These are phyloP conservation scores for Mycosphaerella sp. DNA, from an alignment of 2,329 filamentous ascomycete species.

Conservation along the genomic window DNA sequence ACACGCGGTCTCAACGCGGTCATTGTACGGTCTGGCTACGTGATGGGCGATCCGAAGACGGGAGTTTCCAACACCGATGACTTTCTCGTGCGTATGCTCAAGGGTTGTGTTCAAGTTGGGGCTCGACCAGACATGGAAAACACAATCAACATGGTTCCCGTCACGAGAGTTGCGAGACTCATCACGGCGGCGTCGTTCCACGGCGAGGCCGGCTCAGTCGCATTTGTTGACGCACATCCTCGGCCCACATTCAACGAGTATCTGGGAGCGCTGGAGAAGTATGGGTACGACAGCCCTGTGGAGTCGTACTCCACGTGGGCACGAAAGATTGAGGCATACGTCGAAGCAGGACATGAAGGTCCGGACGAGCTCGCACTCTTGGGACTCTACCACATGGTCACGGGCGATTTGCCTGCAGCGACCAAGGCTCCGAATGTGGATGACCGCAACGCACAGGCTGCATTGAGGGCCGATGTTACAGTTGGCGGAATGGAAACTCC, in stretches of 20 bases:
- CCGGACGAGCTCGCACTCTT: conserved; percentile 66
- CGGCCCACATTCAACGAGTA: conserved; percentile 72
- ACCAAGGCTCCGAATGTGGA: conserved; percentile 69
- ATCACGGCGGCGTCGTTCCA: conserved; percentile 68
- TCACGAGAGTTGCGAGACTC: conserved; percentile 74
- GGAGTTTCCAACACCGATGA: conserved; percentile 79
- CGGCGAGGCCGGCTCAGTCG: conserved; percentile 46
- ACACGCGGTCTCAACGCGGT: conserved; percentile 66
- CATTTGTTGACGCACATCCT: conserved; percentile 74
- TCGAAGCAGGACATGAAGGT: conserved; percentile 52
- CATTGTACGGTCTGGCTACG: conserved; percentile 77
- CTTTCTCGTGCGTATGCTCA: conserved; percentile 78
- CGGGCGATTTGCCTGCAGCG: conserved; percentile 60
- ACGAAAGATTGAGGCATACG: conserved; percentile 59
- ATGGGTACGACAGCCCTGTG: conserved; percentile 64
- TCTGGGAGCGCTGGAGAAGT: conserved; percentile 61
- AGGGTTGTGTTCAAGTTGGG: conserved; percentile 76
- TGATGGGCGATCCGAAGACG: conserved; percentile 63
- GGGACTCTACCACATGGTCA: conserved; percentile 68
- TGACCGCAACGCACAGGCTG: conserved; percentile 59
- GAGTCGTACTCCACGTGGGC: conserved; percentile 65
- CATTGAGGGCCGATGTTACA: conserved; percentile 57
- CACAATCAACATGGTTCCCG: conserved; percentile 83
- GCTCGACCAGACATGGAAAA: conserved; percentile 72
- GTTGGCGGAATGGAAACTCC: conserved; percentile 49